Conservation (phyloP, 2,329 filamentous ascomycete species). For the Cladophialophora carrionii region DNA sequence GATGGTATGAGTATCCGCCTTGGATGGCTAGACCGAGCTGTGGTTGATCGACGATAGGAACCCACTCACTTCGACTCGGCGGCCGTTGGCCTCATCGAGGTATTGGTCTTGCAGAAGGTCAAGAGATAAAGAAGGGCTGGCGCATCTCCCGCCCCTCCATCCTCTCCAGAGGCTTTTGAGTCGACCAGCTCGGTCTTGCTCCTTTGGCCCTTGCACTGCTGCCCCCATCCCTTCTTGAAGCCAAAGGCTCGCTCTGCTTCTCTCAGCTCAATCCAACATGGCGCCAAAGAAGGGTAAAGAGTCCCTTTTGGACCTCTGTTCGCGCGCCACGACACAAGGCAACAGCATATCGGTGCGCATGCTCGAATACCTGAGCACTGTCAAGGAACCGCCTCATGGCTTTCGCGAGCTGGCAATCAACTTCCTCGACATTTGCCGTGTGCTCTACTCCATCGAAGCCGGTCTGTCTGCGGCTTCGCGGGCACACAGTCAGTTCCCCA, state of each 20-base stretch:
- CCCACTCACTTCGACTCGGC: background rate
- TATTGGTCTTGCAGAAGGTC: background rate
- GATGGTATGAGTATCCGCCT: background rate
- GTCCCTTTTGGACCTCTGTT: constrained; percentile 57
- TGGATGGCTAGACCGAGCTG: background rate
- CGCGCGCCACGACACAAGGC: constrained; percentile 61
- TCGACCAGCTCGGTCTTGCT: background rate
- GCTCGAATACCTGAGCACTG: constrained; percentile 65
- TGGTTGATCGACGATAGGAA: constrained; percentile 2
- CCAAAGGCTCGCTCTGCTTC: background rate
- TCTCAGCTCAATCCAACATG: constrained; percentile 21
- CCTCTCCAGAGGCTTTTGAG: background rate
- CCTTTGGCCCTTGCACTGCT: background rate
- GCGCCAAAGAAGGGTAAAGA: constrained; percentile 40
- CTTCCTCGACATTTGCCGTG: constrained; percentile 68
- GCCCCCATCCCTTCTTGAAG: background rate
- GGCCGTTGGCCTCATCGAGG: background rate
- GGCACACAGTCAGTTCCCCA: constrained; percentile 58
- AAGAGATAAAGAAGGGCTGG: background rate
- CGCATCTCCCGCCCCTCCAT: background rate
- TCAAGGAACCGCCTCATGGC: constrained; percentile 58
- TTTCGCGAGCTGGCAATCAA: constrained; percentile 65
- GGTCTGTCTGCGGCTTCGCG: constrained; percentile 61
- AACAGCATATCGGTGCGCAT: constrained; percentile 68
- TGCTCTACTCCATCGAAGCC: constrained; percentile 69